Evolutionary conservation across 805 yeast species (phyloP).

Genomic region (Saccharomyces paradoxus): DNA sequence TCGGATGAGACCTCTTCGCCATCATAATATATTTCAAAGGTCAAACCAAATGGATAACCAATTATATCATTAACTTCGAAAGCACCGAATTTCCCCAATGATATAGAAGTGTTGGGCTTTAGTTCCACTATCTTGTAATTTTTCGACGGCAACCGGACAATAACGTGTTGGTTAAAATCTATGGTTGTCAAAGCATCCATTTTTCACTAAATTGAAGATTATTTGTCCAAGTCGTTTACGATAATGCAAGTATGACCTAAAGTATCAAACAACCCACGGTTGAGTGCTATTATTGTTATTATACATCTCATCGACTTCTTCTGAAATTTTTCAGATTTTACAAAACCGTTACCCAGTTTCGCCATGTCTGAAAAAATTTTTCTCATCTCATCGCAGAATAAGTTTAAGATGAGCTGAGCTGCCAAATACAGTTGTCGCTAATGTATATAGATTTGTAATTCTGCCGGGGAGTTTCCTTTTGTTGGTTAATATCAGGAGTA

Average conservation of each 20-base stretch:
- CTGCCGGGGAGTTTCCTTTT: neutral
- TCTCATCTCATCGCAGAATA: constrained; percentile 11
- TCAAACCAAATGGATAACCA: constrained; percentile 80
- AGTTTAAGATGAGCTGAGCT: neutral
- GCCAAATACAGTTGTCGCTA: neutral
- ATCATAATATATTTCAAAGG: constrained; percentile 68
- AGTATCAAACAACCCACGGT: neutral
- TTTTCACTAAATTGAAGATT: neutral
- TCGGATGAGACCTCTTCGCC: constrained; percentile 5
- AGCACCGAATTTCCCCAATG: constrained; percentile 86
- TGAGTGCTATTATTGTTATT: neutral
- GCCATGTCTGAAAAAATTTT: neutral
- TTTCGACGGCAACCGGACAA: constrained; percentile 75
- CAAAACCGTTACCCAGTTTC: neutral
- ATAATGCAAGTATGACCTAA: neutral
- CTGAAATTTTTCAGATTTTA: neutral
- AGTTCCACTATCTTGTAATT: constrained; percentile 67
- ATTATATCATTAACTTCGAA: constrained; percentile 66
- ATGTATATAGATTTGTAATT: neutral
- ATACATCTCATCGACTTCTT: constrained; percentile 12
- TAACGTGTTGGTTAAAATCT: constrained; percentile 33
- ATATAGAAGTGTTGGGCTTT: constrained; percentile 49
- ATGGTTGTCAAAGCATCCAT: constrained; percentile 26
- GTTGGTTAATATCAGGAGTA: neutral
- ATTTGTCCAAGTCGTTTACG: neutral